A percentile compares a stretch with the other conserved stretches of the same genome.
These are phyloP conservation scores for Saposhnikovia divaricata DNA, from an alignment of 129 eudicot genomes.

Conservation along the genomic window DNA sequence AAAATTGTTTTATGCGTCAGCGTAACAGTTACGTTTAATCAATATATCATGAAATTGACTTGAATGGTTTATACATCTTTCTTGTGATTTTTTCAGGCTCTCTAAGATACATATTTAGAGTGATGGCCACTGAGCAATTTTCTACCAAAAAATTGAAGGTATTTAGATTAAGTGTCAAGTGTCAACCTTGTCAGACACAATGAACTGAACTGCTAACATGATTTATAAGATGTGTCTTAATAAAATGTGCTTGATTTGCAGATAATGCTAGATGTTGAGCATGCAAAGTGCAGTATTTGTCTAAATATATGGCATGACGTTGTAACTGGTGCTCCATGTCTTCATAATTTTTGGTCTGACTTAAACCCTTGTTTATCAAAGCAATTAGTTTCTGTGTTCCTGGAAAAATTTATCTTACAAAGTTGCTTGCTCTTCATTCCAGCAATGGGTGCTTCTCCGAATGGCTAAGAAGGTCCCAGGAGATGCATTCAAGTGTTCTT, in stretches of 20 bases:
- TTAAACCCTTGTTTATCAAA: constrained; percentile 3
- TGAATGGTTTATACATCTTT: background rate
- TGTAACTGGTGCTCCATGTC: constrained; percentile 96
- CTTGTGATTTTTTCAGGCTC: constrained; percentile 38
- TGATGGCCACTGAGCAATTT: constrained; percentile 50
- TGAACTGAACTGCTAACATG: background rate
- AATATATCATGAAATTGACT: background rate
- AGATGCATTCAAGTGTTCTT: constrained; percentile 58
- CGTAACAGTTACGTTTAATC: background rate
- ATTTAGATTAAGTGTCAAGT: background rate
- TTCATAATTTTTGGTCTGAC: constrained; percentile 79
- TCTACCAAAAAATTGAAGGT: constrained; percentile 49
- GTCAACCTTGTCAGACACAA: constrained; percentile 12
- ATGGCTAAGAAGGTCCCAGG: constrained; percentile 81
- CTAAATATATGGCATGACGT: constrained; percentile 95
- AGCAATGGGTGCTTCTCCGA: constrained; percentile 98
- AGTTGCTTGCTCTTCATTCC: constrained; percentile 22
- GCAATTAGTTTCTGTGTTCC: background rate
- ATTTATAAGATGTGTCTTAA: background rate
- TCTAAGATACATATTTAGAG: constrained; percentile 62
- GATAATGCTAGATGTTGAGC: constrained; percentile 67
- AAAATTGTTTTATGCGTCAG: background rate
- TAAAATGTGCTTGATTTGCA: constrained; percentile 18
- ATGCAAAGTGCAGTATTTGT: constrained; percentile 84
- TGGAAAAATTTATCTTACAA: background rate